Evolutionary conservation across 2,329 filamentous ascomycete species (phyloP).

Genomic region (Trichoderma atroviride): DNA sequence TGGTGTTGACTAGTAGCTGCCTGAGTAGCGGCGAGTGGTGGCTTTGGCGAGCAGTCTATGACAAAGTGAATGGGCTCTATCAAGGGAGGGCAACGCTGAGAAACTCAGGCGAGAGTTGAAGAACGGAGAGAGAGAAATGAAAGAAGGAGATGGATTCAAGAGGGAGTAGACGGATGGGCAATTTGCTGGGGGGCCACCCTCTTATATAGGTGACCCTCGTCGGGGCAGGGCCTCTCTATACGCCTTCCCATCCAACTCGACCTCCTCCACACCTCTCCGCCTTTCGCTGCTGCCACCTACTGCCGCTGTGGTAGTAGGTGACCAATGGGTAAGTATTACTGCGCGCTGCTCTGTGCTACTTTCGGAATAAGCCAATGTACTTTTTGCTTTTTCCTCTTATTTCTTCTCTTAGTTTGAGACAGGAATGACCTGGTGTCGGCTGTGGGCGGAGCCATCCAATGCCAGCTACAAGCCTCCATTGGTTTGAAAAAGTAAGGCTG

Average conservation of each 20-base stretch:
- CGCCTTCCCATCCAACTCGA: neutral
- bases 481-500: conserved; percentile 9
- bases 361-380: neutral
- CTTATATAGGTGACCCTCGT: neutral
- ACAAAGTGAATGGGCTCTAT: neutral
- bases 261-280: neutral
- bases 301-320: no score
- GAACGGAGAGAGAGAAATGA: neutral
- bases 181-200: neutral
- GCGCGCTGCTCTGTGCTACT: neutral
- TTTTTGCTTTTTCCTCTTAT: neutral
- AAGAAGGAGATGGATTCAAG: neutral
- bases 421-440: neutral
- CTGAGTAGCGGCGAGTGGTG: no score
- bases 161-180: neutral
- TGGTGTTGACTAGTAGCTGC: neutral
- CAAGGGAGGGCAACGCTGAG: neutral
- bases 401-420: neutral
- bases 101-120: neutral
- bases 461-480: neutral
- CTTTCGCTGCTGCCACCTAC: neutral
- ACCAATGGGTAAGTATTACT: neutral
- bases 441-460: neutral
- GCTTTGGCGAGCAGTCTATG: neutral
- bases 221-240: neutral